phyloP scores from a whole-genome alignment of 2,329 filamentous ascomycete genomes.

The Fusarium sp. region DNA sequence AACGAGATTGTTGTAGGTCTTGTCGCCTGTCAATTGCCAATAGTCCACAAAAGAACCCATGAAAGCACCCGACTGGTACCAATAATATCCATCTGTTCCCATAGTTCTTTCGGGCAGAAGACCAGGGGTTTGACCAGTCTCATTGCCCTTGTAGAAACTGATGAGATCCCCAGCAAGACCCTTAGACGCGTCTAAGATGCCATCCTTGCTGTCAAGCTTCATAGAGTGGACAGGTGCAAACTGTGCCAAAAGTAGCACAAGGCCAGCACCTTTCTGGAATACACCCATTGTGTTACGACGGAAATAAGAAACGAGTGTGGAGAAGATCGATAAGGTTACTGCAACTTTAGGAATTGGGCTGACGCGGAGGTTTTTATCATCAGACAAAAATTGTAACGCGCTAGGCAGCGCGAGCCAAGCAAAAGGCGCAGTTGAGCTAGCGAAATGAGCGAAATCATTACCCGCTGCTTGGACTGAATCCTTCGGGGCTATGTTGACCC shows the following conservation, averaged over 20 bases:
- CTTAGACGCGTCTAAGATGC: conserved; percentile 23
- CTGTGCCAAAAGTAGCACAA: conserved; percentile 6
- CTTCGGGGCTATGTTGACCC: neutral
- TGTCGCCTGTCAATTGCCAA: conserved; percentile 73
- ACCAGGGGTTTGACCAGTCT: conserved; percentile 61
- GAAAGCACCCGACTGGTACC: conserved; percentile 77
- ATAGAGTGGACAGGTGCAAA: conserved; percentile 7
- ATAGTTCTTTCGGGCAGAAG: conserved; percentile 58
- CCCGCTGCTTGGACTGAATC: neutral
- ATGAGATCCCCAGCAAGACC: conserved; percentile 61
- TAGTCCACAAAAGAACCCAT: conserved; percentile 76
- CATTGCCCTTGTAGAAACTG: conserved; percentile 60
- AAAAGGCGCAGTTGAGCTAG: neutral
- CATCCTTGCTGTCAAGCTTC: conserved; percentile 6
- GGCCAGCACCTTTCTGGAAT: neutral
- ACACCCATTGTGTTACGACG: neutral
- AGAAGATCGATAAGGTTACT: neutral
- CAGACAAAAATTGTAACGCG: neutral
- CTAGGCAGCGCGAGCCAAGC: neutral
- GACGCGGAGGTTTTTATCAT: neutral
- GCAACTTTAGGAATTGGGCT: neutral
- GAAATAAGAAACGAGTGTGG: neutral
- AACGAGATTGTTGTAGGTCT: conserved; percentile 68
- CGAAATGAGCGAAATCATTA: conserved; percentile 10
- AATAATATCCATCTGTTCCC: conserved; percentile 64